Evolutionary conservation across 345 rosid species (phyloP).

Genomic region (Xanthoceras sorbifolium): DNA sequence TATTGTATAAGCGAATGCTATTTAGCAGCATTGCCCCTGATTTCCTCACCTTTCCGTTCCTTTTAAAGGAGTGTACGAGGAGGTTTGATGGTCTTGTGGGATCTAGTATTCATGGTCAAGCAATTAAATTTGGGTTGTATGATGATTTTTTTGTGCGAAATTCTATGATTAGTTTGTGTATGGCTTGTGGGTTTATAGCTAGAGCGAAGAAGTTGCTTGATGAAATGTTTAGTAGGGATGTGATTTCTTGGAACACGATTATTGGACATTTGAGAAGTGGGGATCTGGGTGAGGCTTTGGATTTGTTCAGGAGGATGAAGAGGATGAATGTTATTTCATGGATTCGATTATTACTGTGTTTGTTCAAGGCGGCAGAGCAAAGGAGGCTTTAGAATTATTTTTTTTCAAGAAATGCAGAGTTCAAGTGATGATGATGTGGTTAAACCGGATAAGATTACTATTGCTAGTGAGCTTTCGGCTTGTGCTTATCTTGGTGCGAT

Average conservation of each 20-base stretch:
- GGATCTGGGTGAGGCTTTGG: slow-evolving; percentile 42
- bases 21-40: slow-evolving; percentile 43
- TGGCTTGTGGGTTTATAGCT: slow-evolving; percentile 25
- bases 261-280: slow-evolving; percentile 54
- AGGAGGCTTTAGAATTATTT: slow-evolving; percentile 42
- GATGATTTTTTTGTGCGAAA: slow-evolving; percentile 50
- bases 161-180: slow-evolving; percentile 41
- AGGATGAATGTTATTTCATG: slow-evolving; percentile 45
- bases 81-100: slow-evolving; percentile 35
- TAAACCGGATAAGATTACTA: slow-evolving; percentile 56
- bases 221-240: slow-evolving; percentile 49
- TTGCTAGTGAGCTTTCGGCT: slow-evolving; percentile 58
- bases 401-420: slow-evolving; percentile 53
- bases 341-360: slow-evolving; percentile 63
- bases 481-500: slow-evolving; percentile 63
- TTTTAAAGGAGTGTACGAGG: slow-evolving; percentile 54
- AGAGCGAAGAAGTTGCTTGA: slow-evolving; percentile 54
- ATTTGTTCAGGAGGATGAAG: slow-evolving; percentile 43
- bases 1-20: slow-evolving; percentile 49
- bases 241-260: slow-evolving; percentile 61
- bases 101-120: slow-evolving; percentile 42
- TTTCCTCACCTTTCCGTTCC: slow-evolving; percentile 57
- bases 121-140: slow-evolving; percentile 40
- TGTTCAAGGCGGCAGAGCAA: slow-evolving; percentile 53
- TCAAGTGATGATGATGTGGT: slow-evolving; percentile 18